Evolutionary conservation across 768 basidiomycete genomes (phyloP).

Genomic region (Hericium coralloides): DNA sequence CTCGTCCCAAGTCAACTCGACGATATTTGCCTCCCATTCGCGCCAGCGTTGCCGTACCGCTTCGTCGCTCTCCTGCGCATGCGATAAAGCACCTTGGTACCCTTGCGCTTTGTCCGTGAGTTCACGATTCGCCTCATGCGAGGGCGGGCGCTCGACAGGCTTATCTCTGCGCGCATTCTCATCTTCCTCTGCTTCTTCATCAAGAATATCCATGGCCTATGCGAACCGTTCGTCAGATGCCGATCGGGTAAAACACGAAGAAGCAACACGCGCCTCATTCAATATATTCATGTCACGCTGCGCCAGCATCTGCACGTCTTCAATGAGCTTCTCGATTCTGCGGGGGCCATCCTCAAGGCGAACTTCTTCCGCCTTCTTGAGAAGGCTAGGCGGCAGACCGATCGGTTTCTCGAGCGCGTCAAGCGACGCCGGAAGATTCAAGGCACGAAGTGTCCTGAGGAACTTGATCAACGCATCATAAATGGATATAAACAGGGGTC

Average conservation of each 20-base stretch:
- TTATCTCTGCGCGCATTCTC: slow-evolving; percentile 53
- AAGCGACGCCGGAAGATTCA: slow-evolving; percentile 78
- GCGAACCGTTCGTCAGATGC: background rate
- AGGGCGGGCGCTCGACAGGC: slow-evolving; percentile 46
- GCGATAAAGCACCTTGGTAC: slow-evolving; percentile 61
- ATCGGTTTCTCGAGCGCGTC: slow-evolving; percentile 84
- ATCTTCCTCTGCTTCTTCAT: slow-evolving; percentile 82
- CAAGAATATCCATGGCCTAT: slow-evolving; percentile 85
- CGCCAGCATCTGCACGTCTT: slow-evolving; percentile 62
- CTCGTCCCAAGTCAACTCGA: slow-evolving; percentile 61
- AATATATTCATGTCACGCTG: slow-evolving; percentile 51
- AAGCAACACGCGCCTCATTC: slow-evolving; percentile 54
- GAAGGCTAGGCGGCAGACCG: slow-evolving; percentile 80
- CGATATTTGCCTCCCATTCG: slow-evolving; percentile 73
- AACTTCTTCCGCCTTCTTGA: slow-evolving; percentile 82
- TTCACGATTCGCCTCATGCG: slow-evolving; percentile 71
- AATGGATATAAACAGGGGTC: background rate
- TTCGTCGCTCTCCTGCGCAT: slow-evolving; percentile 70
- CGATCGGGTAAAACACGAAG: background rate
- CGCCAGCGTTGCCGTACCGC: slow-evolving; percentile 79
- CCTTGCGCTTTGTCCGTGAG: slow-evolving; percentile 61
- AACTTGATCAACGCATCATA: background rate
- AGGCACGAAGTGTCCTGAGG: slow-evolving; percentile 50
- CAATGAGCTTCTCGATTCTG: slow-evolving; percentile 61
- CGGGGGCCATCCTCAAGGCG: slow-evolving; percentile 67